Evolutionary conservation across 148 eudicot genomes (phyloP).

Genomic region (Rheum nobile): DNA sequence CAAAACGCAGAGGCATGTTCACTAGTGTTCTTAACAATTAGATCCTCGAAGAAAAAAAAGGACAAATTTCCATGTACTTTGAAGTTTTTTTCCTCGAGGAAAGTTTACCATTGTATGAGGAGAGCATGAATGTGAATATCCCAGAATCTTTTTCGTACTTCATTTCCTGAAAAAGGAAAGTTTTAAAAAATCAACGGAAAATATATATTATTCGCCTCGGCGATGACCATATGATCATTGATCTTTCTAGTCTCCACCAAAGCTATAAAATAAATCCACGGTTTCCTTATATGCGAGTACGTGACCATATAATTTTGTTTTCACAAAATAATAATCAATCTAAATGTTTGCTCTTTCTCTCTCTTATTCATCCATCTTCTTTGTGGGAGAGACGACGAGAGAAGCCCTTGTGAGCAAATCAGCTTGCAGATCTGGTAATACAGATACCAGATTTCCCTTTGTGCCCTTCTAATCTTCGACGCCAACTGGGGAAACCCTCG

Average conservation of each 20-base stretch:
- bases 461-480: not conserved
- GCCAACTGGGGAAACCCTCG: not conserved
- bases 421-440: not conserved
- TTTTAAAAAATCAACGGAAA: not conserved
- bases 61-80: too few relatives aligned
- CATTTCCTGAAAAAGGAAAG: not conserved
- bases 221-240: constrained; percentile 3
- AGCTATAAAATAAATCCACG: not conserved
- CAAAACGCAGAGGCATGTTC: too few relatives aligned
- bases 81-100: too few relatives aligned
- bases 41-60: too few relatives aligned
- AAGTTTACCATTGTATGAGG: too few relatives aligned
- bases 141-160: not conserved
- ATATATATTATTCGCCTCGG: not conserved
- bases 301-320: constrained; percentile 1
- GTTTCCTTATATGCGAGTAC: not conserved
- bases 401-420: constrained; percentile 4
- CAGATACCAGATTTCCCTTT: not conserved
- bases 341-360: not conserved
- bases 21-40: too few relatives aligned
- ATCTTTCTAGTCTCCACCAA: not conserved
- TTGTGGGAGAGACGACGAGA: not conserved
- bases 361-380: not conserved
- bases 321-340: not conserved
- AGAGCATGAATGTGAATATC: not conserved